Evolutionary conservation across 805 yeast species (phyloP), one percentile per base, ranked within the genome.

Genomic region (Spathaspora gorwiae): DNA sequence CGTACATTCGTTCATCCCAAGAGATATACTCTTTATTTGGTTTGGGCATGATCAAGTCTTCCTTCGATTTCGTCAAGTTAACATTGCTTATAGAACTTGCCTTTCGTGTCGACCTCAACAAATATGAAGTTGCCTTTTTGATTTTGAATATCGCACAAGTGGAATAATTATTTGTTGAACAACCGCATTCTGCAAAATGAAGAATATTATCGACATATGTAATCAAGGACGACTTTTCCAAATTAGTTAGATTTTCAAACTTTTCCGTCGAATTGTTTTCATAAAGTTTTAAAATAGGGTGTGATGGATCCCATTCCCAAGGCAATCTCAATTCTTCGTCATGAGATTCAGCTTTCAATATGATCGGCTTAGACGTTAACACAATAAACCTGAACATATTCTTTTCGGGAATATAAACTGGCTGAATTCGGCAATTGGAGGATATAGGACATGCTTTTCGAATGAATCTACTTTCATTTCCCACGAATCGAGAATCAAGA

Each of bases 241-340:
- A 65, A 37, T 79, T 80, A 6, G 69, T 54, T 26, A 84, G 64
- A 24, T 74, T 75, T 40, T 83, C 89, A 58, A 83, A 79, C 32
- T 68, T 70, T 40, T 55, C 64, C 51, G 27, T 66, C 61, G n/a
- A 75, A 3, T 50, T 52, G 11, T 37, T 44, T 30, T 49, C 60
- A 35, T 54, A 55, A 44, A 85, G 64, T 51, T 74, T 73, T 43
- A 70, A 66, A 34, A 89, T 85, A 2, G 97, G 96, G 59, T 90
- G 96, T 13, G 68, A 51, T 3, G 64, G 59, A 57, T 90, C 96
- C 96, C 97, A 92, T 48, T 84, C 87, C 98, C 98, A 92, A 1
- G 82, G 79, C 8, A 89, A 62, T 0, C 90, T 76, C 15, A 92
- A 64, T 57, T 90, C 97, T 35, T 81, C 78, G n/a, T 81, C 89